phyloP scores from a whole-genome alignment of 2,329 filamentous ascomycete species.

The Acephala macrosclerotiorum region DNA sequence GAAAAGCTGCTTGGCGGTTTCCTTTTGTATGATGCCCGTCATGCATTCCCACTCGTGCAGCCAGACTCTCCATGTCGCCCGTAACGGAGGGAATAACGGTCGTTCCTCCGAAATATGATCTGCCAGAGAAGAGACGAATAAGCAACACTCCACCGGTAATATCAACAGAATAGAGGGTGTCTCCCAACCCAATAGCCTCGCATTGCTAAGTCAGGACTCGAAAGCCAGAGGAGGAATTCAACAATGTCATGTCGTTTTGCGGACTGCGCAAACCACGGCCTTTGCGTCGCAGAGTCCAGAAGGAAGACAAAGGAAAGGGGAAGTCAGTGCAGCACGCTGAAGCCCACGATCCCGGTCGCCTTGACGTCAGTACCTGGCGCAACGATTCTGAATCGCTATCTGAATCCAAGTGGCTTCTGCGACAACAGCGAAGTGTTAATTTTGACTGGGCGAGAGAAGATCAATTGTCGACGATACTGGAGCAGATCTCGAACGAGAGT shows the following conservation, averaged over 20 bases:
- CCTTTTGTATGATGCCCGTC: slow-evolving; percentile 13
- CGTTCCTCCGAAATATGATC: slow-evolving; percentile 11
- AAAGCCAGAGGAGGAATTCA: slow-evolving; percentile 1
- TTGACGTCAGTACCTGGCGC: slow-evolving; percentile 12
- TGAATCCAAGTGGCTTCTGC: slow-evolving; percentile 11
- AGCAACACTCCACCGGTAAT: slow-evolving; percentile 4
- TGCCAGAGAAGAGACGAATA: slow-evolving; percentile 3
- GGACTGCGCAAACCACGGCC: slow-evolving; percentile 18
- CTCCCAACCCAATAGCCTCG: background rate
- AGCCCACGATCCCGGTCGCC: slow-evolving; percentile 14
- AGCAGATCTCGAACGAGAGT: slow-evolving; percentile 26
- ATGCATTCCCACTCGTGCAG: slow-evolving; percentile 8
- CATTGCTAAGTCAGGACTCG: background rate
- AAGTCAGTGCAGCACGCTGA: slow-evolving; percentile 13
- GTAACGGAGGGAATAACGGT: background rate
- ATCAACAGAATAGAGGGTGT: background rate
- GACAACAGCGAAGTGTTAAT: slow-evolving; percentile 15
- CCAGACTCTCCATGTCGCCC: background rate
- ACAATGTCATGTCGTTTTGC: slow-evolving; percentile 24
- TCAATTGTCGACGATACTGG: slow-evolving; percentile 38
- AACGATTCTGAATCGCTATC: background rate
- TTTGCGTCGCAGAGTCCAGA: slow-evolving; percentile 21
- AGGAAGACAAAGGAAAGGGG: slow-evolving; percentile 23
- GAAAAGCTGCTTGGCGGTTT: slow-evolving; percentile 8
- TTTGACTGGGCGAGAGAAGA: slow-evolving; percentile 35